Evolutionary conservation across 148 eudicot species (phyloP), one percentile per base, ranked within the genome.

Genomic region (Hydrangea macrophylla): DNA sequence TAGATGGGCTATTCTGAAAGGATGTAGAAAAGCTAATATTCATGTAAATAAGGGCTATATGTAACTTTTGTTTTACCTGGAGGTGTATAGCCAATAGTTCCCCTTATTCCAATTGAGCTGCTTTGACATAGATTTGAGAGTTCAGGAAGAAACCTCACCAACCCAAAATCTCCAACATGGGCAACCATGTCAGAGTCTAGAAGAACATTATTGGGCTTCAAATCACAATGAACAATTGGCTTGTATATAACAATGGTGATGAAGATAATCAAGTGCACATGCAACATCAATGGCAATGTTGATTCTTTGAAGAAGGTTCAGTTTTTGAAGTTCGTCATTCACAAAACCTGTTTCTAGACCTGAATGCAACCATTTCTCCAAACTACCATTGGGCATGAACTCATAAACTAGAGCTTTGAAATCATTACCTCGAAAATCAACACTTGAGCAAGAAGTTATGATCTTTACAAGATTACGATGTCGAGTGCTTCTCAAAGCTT

Each of bases 131-230:
- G 23, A 48, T 11, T 48, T 2, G 15, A 15, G 53, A 2, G 7
- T 48, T 48, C 18, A 1, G 15, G 53, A 48, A 48, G 23, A 48
- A 28, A 58, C 37, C 22, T 58, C 5, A 37, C 37, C 22, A 58
- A 11, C n/a, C 39, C 61, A 58, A 58, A 58, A 9, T 58, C 61
- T 58, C 61, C 61, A 5, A 30, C 61, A 58, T 30, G 36, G 13
- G 61, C 61, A 58, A 18, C 22, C 61, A 58, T 58, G 20, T 58
- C 61, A 28, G 7, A 1, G 10, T 58, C 61, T 28, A 58, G 61
- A 2, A 58, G 61, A 10, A 58, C n/a, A 23, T 58, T 30, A 3
- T 23, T 58, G 13, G 61, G 61, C 20, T 58, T 58, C 13, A 58
- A 5, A 58, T 58, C 37, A 7, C 37, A 58, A 58, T 58, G 61